A percentile compares a stretch with the other conserved stretches of the same genome.
Conservation (phyloP, 2,329 filamentous ascomycete species). For the Fusarium sp. region DNA sequence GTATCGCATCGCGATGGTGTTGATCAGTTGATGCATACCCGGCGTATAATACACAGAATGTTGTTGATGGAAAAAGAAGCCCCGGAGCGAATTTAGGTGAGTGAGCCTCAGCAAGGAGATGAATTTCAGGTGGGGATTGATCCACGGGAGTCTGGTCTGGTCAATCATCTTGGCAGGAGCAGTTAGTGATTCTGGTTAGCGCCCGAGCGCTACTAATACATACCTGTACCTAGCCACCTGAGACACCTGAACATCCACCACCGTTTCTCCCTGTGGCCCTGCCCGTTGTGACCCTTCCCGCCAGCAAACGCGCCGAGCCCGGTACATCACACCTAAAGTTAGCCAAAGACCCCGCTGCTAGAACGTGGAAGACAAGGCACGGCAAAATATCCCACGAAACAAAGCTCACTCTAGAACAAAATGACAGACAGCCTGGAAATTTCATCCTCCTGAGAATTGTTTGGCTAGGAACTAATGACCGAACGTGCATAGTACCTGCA, state of each 20-base stretch:
- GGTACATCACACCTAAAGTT: neutral
- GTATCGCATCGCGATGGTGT: constrained; percentile 3
- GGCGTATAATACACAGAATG: constrained; percentile 23
- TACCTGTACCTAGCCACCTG: constrained; percentile 22
- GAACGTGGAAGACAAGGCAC: constrained; percentile 18
- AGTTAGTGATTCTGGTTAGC: constrained; percentile 1
- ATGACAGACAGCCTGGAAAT: constrained; percentile 12
- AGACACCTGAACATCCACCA: constrained; percentile 37
- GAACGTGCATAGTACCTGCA: constrained; percentile 19
- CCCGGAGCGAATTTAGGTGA: constrained; percentile 6
- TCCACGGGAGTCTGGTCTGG: neutral
- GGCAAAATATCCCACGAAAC: constrained; percentile 41
- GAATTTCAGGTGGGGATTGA: constrained; percentile 1
- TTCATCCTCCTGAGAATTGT: neutral
- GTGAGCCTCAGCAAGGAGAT: constrained; percentile 7
- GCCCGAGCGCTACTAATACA: constrained; percentile 7
- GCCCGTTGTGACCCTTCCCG: neutral
- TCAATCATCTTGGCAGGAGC: neutral
- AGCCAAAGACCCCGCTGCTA: constrained; percentile 16
- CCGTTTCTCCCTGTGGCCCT: constrained; percentile 26
- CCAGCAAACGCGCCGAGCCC: neutral
- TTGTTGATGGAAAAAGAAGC: constrained; percentile 40
- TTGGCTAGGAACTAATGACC: neutral
- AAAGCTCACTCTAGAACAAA: constrained; percentile 18
- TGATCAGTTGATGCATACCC: constrained; percentile 6